These are phyloP conservation scores for Allium cepa DNA, from an alignment of 106 monocot species.

Conservation along the genomic window DNA sequence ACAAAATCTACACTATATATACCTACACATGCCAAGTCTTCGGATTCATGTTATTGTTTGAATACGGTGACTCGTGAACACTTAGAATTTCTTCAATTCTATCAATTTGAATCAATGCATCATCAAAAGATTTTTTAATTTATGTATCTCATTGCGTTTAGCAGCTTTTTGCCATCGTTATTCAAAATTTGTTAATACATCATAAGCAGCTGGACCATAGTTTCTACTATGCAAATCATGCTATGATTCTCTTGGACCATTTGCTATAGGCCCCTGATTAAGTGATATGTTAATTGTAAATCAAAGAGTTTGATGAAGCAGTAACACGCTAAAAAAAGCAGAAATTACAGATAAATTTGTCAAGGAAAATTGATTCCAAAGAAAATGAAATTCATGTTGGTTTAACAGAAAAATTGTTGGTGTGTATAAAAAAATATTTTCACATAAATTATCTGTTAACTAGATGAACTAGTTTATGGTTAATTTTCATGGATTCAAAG, in stretches of 20 bases:
- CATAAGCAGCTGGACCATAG: no score
- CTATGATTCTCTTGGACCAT: constrained; percentile 87
- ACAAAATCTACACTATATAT: no score
- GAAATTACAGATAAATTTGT: background rate
- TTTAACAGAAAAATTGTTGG: background rate
- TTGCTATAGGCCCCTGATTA: constrained; percentile 36
- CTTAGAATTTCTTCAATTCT: no score
- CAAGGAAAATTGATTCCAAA: background rate
- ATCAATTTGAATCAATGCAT: constrained; percentile 70
- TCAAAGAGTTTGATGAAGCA: no score
- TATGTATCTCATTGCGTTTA: constrained; percentile 61
- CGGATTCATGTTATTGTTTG: no score
- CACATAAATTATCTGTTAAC: background rate
- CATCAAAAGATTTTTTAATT: constrained; percentile 55
- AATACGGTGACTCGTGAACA: no score
- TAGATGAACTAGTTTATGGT: background rate
- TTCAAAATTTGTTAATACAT: no score
- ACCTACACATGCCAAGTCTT: no score
- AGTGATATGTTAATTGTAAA: background rate
- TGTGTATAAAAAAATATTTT: background rate
- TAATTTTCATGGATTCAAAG: background rate
- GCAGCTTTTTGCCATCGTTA: constrained; percentile 82
- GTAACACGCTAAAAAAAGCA: background rate
- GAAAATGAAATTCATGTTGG: background rate
- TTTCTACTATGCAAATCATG: constrained; percentile 97